Base-by-base conservation (phyloP, 169 alveolate species). In the Plasmodium berghei region DNA sequence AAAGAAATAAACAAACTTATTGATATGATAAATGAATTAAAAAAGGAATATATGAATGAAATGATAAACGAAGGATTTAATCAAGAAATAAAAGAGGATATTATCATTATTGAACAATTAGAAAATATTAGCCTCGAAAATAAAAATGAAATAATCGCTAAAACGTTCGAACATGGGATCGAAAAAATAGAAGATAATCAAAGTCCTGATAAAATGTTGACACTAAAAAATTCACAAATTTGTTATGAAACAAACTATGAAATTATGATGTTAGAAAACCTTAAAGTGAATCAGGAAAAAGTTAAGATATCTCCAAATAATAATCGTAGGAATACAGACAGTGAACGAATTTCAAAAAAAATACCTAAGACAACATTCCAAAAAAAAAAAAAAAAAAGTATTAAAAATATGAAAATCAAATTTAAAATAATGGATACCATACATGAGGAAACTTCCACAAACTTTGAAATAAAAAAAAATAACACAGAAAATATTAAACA, bases 1-100 rank as follows among this genome's bases (percentile, higher is more conserved):
- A 9, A 73, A 58, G 87, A 73, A 58, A 73, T 73, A 34, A 73
- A 73, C 56, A 73, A 58, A 62, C 42, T 73, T 34, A 58, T 73
- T 40, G 87, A 73, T 56, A 73, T 73, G 72, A 59, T 73, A 10
- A 73, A 73, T 9, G 72, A 55, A n/a, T 26, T 73, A 16, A 73
- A 73, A 58, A 45, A 22, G 14, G 72, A 24, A 58, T 73, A 58
- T 40, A 56, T 48, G 52, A 73, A 73, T 56, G 72, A 28, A 73
- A 73, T 73, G 70, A n/a, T 54, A 46, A 72, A 34, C 3, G 56
- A 55, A 12, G n/a, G 28, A n/a, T 34, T 59, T 4, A 16, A 24
- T 24, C 49, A 72, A 54, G n/a, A 55, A 1, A 72, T 20, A n/a
- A 28, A 73, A n/a, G 59, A 58, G 16, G 72, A 55, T 28, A 56